Base-by-base conservation (phyloP, 2,329 filamentous ascomycete species). In the Fusarium sterilihyphosum region DNA sequence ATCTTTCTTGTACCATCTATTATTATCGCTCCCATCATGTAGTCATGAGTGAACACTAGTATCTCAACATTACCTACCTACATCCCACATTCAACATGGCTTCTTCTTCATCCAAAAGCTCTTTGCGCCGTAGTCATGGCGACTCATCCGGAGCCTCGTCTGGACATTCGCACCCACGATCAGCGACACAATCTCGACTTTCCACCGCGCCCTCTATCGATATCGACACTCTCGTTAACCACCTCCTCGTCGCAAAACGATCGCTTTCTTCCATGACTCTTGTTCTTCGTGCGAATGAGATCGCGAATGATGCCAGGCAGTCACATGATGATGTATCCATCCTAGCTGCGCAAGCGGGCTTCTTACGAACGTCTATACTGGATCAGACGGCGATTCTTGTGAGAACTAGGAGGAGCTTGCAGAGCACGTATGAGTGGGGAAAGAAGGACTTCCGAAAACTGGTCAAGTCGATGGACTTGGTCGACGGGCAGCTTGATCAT, bases 191-290 rank as follows among this genome's bases (percentile, higher is more conserved):
- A 35, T 80, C 82, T 44, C 79, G 79, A 60, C 79, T 77, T 13
- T 80, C 81, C 9, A 54, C 57, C 47, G 49, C 62, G 16, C 52
- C 69, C 8, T 73, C 73, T 52, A 79, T 83, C 58, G 77, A 83
- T 40, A 89, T 97, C 79, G 94, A 97, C 77, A 91, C 90, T 31
- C 90, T 98, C 49, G 93, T 98, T 64, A 89, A 91, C 61, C 92
- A 97, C 83, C 92, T 98, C 41, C 90, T 98, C 46, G 92, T 93
- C 37, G 93, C 96, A 14, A 98, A 98, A 81, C 91, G 94, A 50
- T 95, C 95, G 3, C 88, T 98, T 9, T 93, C 93, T 22, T 94
- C 94, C 17, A 95, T 97, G 81, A 90, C 88, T 47, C 91, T 93
- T 69, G 94, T 98, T 59, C 92, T 94, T 80, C 93, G 94, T 68